Evolutionary conservation across 2,329 filamentous ascomycete species (phyloP).

Genomic region (Malbranchea zuffiana): DNA sequence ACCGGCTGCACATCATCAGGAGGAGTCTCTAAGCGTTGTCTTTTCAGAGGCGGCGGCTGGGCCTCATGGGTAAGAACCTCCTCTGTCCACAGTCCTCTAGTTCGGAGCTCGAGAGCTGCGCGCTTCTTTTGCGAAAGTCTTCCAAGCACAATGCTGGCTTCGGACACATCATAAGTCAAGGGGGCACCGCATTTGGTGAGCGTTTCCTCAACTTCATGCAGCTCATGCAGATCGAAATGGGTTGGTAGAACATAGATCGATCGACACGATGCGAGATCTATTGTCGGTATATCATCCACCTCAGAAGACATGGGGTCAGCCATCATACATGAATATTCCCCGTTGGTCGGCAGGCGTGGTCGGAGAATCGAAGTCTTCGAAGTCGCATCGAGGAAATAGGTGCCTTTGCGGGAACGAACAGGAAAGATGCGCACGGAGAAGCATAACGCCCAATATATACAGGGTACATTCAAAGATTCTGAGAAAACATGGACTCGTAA

Average conservation of each 20-base stretch:
- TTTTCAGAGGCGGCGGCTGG: constrained; percentile 20
- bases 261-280: constrained; percentile 33
- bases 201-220: constrained; percentile 53
- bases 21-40: constrained; percentile 17
- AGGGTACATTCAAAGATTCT: too few relatives aligned
- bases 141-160: constrained; percentile 65
- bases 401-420: too few relatives aligned
- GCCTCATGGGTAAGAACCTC: constrained; percentile 18
- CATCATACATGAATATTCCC: too few relatives aligned
- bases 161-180: constrained; percentile 59
- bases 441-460: too few relatives aligned
- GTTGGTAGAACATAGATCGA: constrained; percentile 63
- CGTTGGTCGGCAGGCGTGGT: too few relatives aligned
- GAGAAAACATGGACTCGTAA: too few relatives aligned
- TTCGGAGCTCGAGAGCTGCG: constrained; percentile 65
- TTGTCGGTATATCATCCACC: too few relatives aligned
- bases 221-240: constrained; percentile 53
- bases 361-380: too few relatives aligned
- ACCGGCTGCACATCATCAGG: background rate
- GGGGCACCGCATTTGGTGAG: constrained; percentile 46
- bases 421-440: too few relatives aligned
- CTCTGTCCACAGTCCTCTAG: constrained; percentile 47
- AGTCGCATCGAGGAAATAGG: too few relatives aligned
- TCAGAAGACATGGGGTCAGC: too few relatives aligned
- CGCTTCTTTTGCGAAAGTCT: constrained; percentile 59